Evolutionary conservation across 2,329 filamentous ascomycete species (phyloP).

Genomic region (Fusarium sambucinum): DNA sequence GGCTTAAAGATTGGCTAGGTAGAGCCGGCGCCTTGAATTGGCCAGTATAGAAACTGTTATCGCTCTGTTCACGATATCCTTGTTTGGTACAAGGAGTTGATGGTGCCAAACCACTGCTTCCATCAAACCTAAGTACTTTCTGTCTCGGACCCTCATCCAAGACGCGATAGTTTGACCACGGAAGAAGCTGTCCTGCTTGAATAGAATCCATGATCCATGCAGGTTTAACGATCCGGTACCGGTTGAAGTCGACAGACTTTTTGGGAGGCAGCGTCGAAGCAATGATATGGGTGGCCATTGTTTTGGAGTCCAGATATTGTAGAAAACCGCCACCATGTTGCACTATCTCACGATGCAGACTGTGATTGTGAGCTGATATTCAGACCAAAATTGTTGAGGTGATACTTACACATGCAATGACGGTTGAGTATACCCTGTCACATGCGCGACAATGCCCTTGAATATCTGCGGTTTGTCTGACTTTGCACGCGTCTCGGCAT

Average conservation of each 20-base stretch:
- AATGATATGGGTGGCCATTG: conserved; percentile 94
- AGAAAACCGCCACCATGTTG: conserved; percentile 94
- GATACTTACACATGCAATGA: conserved; percentile 77
- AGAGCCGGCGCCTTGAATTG: conserved; percentile 67
- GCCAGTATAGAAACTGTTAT: conserved; percentile 83
- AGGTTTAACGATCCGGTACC: conserved; percentile 93
- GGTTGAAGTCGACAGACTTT: conserved; percentile 88
- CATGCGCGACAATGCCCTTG: conserved; percentile 88
- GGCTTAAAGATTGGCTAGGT: conserved; percentile 48
- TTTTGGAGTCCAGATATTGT: conserved; percentile 95
- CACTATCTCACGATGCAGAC: conserved; percentile 86
- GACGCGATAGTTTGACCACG: conserved; percentile 88
- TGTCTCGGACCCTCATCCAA: conserved; percentile 87
- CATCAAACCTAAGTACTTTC: conserved; percentile 74
- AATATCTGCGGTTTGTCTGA: conserved; percentile 85
- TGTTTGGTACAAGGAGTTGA: conserved; percentile 66
- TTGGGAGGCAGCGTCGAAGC: conserved; percentile 91
- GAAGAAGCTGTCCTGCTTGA: conserved; percentile 80
- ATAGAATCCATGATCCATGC: conserved; percentile 95
- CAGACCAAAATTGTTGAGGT: neutral
- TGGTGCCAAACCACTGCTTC: conserved; percentile 75
- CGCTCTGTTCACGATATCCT: conserved; percentile 84
- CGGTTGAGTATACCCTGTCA: conserved; percentile 96
- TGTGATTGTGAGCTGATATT: conserved; percentile 42
- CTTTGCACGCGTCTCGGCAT: conserved; percentile 80